Conservation (phyloP, 805 yeast species). For the Wickerhamiella kurtzmanii region DNA sequence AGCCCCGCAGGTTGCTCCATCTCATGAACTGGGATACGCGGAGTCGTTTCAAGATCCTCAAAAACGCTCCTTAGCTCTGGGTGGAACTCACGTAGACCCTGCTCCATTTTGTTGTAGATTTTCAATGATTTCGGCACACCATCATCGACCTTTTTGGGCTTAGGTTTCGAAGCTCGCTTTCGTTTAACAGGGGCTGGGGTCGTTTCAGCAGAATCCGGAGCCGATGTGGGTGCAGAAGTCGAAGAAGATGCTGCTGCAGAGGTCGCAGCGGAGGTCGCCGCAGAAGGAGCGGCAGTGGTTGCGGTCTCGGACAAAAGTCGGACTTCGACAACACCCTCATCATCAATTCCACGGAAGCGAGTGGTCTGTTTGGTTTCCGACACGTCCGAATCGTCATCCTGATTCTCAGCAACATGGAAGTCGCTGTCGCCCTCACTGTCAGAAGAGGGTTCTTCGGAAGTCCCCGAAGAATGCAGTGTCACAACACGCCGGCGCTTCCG, state of each 20-base stretch:
- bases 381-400: background rate
- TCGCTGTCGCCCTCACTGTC: conserved; percentile 1
- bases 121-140: conserved; percentile 11
- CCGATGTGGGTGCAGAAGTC: too few species aligned
- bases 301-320: too few species aligned
- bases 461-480: background rate
- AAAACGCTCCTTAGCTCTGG: conserved; percentile 68
- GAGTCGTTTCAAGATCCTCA: conserved; percentile 41
- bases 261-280: too few species aligned
- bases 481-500: conserved; percentile 1
- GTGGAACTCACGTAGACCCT: conserved; percentile 55
- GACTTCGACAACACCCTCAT: too few species aligned
- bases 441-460: background rate
- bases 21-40: conserved; percentile 25
- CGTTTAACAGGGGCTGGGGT: conserved; percentile 1
- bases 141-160: conserved; percentile 9
- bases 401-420: too few species aligned
- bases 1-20: conserved; percentile 61
- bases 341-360: too few species aligned
- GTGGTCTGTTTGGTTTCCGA: background rate
- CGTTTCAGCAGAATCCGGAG: background rate
- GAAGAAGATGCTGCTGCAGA: too few species aligned
- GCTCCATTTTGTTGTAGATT: conserved; percentile 44
- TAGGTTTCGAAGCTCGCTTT: conserved; percentile 1
- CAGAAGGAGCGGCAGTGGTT: too few species aligned